Base-by-base conservation (phyloP, 305 asterid species). In the Striga hermonthica region DNA sequence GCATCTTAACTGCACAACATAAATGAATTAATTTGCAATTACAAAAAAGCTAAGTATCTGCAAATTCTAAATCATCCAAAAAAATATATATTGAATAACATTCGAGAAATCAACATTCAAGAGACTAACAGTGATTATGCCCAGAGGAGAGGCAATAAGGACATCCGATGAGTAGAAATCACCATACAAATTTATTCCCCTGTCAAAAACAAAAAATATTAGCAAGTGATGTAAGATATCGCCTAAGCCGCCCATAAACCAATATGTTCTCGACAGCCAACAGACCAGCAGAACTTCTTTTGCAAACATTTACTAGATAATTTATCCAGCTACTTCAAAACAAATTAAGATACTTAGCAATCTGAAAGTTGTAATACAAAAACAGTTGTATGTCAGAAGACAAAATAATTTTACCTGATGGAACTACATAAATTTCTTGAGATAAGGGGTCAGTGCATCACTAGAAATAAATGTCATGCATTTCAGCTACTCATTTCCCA, bases 71-170 rank as follows among this genome's bases (percentile, higher is more conserved):
- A 45, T 38, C 41, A 45, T 40, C 60, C 44, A 57, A 59, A 49
- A 58, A 61, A 57, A 58, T 60, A 47, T 7, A 57, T 62, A 38
- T 57, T 64, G 63, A 59, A 70, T n/a, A 64, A 35, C 35, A 62
- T 56, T 36, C 12, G 58, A 57, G 65, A 56, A 10, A n/a, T 35
- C 52, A 15, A 48, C 55, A 72, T 54, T 54, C 49, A 41, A 48
- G 76, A 70, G 7, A 13, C 88, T 83, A 82, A 92, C 98, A 57
- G 90, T 86, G 75, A 87, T 76, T 83, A 92, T 75, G 68, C 90
- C 97, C 62, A 92, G 88, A 54, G 98, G 98, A 72, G 98, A 90
- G 69, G 96, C 96, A 79, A 92, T 77, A 74, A 92, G 85, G 66
- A 89, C 72, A 78, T 92, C 98, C n/a, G 98, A 92, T 1, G 95